Conservation (phyloP, 495 filamentous ascomycete genomes). For the Penicillium lividum region DNA sequence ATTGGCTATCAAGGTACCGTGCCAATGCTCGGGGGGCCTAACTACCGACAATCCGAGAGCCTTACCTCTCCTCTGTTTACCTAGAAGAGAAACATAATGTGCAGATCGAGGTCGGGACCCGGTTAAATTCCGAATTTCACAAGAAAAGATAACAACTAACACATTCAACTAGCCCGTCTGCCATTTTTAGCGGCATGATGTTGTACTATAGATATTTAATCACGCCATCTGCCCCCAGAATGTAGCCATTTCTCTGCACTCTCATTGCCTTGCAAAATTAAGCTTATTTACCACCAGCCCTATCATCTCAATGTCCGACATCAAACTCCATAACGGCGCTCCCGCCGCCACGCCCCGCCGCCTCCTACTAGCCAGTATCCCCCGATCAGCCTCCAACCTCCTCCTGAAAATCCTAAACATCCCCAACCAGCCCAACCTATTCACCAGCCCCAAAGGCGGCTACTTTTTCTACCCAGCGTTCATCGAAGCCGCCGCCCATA, state of each 20-base stretch:
- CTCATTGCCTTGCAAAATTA: conserved; percentile 12
- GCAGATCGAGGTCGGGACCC: not conserved
- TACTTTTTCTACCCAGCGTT: conserved; percentile 43
- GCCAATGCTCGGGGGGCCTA: not conserved
- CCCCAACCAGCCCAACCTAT: conserved; percentile 32
- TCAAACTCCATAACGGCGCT: not conserved
- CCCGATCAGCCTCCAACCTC: conserved; percentile 48
- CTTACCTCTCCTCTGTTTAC: not conserved
- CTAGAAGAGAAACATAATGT: not conserved
- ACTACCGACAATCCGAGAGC: not conserved
- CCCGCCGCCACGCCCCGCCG: conserved; percentile 8
- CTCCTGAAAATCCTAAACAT: conserved; percentile 40
- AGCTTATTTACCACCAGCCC: conserved; percentile 8
- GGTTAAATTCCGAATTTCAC: not conserved
- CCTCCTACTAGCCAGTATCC: conserved; percentile 30
- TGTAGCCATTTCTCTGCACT: conserved; percentile 5
- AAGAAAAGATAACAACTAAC: not conserved
- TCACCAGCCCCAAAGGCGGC: conserved; percentile 32
- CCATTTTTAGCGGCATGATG: too few relatives aligned
- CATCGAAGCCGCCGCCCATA: conserved; percentile 2
- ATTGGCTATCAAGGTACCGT: not conserved
- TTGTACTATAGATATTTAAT: conserved; percentile 1
- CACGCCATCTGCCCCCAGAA: conserved; percentile 13
- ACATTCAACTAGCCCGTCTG: too few relatives aligned
- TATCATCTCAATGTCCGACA: not conserved